A percentile compares a stretch with the other conserved stretches of the same genome.
phyloP scores from a whole-genome alignment of 2,329 filamentous ascomycete species.

The Aspergillus pseudonomiae region DNA sequence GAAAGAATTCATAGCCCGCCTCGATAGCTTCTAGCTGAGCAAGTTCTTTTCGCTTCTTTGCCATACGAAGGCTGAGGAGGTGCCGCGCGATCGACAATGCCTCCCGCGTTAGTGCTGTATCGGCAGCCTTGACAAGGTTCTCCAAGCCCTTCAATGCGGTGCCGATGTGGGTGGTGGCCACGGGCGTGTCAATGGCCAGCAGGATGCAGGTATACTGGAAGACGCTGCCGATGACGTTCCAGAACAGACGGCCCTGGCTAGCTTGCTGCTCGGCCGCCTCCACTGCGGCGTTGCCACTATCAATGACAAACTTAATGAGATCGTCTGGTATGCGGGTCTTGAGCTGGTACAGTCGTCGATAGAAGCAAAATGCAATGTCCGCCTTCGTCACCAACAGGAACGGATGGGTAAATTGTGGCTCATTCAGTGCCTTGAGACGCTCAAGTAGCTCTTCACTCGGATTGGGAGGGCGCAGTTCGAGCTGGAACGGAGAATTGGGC shows the following conservation, averaged over 20 bases:
- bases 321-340: constrained; percentile 28
- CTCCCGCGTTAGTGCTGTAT: constrained; percentile 32
- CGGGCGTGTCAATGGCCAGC: constrained; percentile 32
- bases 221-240: constrained; percentile 37
- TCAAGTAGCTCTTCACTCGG: constrained; percentile 27
- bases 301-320: constrained; percentile 24
- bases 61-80: constrained; percentile 30
- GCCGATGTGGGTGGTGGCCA: constrained; percentile 21
- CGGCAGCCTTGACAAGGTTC: constrained; percentile 27
- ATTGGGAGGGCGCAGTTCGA: constrained; percentile 17
- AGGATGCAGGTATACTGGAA: constrained; percentile 36
- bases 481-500: constrained; percentile 29
- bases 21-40: constrained; percentile 33
- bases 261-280: constrained; percentile 27
- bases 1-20: constrained; percentile 20
- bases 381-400: constrained; percentile 35
- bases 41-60: constrained; percentile 35
- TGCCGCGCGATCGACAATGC: constrained; percentile 34
- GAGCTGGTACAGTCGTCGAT: constrained; percentile 35
- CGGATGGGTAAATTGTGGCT: constrained; percentile 25
- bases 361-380: constrained; percentile 36
- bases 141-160: constrained; percentile 31
- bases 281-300: constrained; percentile 25
- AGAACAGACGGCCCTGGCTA: constrained; percentile 29
- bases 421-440: constrained; percentile 25